Base-by-base conservation (phyloP, 768 basidiomycete species). In the Crucibulum laeve region DNA sequence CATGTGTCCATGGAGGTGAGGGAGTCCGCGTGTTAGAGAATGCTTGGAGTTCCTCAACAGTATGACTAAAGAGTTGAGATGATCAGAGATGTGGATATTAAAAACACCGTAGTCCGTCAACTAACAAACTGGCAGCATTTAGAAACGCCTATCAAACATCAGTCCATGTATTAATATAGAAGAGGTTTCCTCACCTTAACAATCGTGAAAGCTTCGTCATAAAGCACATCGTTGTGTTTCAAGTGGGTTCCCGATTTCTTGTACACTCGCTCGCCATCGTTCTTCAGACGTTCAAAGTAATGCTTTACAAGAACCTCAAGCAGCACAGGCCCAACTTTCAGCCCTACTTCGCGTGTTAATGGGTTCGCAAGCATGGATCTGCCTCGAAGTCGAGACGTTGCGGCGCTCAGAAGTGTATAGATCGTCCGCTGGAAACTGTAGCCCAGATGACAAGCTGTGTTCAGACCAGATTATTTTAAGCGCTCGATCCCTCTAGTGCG, bases 11-110 rank as follows among this genome's bases (percentile, higher is more conserved):
- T 23, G 91, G 91, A 13, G 92, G 89, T 11, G 89, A 80, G 0
- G 87, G 90, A 0, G 87, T 91, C 14, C 84, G 79, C 0, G 80
- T 84, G 55, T 92, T 91, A 1, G 84, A 76, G 57, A 92, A 91
- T 6, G 69, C 71, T 64, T 88, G 91, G 0, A 91, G 68, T 44
- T 91, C 90, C 60, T 93, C 89, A 0, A 92, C 82, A 0, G 91
- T 81, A 61, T 93, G 87, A 38, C 88, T 91, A 52, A 17, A 42
- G 39, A 17, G 11, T 13, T 42, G 10, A 8, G 11, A 25, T 19
- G 45, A 26, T 37, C 37, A 4, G 24, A 49, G 47, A 5, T 46
- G 37, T 26, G 8, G 8, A 5, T 15, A 15, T 42, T 5, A 8
- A 15, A 7, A 15, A 32, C 38, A 35, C 23, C 17, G 25, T 35